These are phyloP conservation scores for Pseudogymnoascus destructans DNA, from an alignment of 2,329 filamentous ascomycete species.

Conservation along the genomic window DNA sequence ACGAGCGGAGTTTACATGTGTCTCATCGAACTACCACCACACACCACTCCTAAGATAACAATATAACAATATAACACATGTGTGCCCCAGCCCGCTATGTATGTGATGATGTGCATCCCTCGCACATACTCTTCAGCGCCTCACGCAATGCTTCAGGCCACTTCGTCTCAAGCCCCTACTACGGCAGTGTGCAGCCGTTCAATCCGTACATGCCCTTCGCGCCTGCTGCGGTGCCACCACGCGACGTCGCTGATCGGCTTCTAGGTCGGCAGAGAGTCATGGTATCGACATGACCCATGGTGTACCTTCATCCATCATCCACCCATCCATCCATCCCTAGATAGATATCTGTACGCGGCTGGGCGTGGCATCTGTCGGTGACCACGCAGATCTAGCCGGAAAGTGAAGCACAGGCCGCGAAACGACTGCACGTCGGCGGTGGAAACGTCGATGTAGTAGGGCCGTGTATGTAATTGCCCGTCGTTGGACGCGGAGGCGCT, in stretches of 20 bases:
- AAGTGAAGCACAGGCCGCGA: neutral
- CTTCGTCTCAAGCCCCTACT: neutral
- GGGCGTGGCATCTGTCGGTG: neutral
- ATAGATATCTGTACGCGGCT: neutral
- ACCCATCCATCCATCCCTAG: too few relatives aligned
- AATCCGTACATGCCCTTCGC: neutral
- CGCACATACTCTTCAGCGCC: neutral
- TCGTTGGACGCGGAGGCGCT: neutral
- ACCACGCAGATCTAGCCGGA: constrained; percentile 2
- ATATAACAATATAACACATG: neutral
- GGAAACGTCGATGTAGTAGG: neutral
- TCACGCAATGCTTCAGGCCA: neutral
- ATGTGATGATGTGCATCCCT: neutral
- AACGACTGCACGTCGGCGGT: neutral
- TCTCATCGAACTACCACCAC: neutral
- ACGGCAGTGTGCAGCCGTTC: neutral
- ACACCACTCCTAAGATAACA: too few relatives aligned
- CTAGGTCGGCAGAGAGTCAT: neutral
- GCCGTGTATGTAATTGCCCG: neutral
- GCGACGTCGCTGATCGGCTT: neutral
- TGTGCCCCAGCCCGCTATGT: neutral
- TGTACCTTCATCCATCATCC: neutral
- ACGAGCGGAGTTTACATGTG: neutral
- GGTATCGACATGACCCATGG: neutral
- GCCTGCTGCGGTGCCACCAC: neutral